Base-by-base conservation (phyloP, 768 basidiomycete genomes). In the Rhodocollybia butyracea region DNA sequence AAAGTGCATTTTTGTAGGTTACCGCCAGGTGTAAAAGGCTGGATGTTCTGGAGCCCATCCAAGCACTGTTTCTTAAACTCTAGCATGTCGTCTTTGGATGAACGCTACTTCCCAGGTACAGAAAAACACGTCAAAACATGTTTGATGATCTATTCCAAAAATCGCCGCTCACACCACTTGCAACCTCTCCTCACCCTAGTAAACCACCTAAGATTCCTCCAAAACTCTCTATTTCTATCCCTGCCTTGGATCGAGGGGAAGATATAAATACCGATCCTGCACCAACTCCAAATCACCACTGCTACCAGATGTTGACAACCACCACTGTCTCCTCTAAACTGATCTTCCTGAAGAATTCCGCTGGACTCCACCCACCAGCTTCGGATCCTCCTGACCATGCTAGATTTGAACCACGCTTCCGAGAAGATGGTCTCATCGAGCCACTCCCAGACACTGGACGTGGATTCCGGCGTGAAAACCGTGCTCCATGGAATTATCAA, bases 1-100 rank as follows among this genome's bases (percentile, higher is more conserved):
- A 43, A 70, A 73, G 46, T 68, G 70, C 22, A 56, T 75, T 11
- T 75, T 76, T 55, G 52, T 76, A 55, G 73, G 74, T 1, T 76
- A 77, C 55, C 63, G 0, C 26, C 36, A 27, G 64, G 63, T 4
- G 62, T 64, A 29, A 68, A 70, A 26, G 73, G 65, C 1, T 76
- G 71, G 68, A 46, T 56, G 26, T 70, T 76, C 57, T 75, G 65
- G 41, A 63, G 73, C 43, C 68, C 71, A 7, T 50, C 39, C 12
- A 69, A 64, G 1, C 58, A 62, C 43, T 64, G 63, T 58, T 55
- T 61, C 5, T 54, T 70, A 13, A 68, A 71, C 36, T 66, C 62
- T 36, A 58, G 61, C 43, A 57, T 39, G 69, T 68, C 46, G 61
- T 65, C 8, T 72, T 73, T 58, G n/a, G 69, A 75, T 61, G 71